Evolutionary conservation across 2,329 filamentous ascomycete species (phyloP), one percentile per base, ranked within the genome.

Genomic region (Penicillium sp.): DNA sequence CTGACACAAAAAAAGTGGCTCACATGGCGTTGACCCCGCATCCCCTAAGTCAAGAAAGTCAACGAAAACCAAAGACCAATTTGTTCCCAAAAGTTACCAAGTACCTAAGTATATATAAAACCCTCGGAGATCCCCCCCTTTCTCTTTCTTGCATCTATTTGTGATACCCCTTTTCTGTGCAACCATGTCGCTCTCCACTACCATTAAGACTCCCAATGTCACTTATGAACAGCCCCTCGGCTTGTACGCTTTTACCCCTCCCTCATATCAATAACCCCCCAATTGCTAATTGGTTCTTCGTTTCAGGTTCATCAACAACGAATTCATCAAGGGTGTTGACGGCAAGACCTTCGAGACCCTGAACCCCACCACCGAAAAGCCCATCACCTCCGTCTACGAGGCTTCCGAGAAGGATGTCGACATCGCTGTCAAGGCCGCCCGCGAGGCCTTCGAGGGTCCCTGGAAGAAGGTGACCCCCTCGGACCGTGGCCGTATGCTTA

Each of bases 331-430:
- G 76, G 83, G 86, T 73, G 87, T 89, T 62, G 90, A 96, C 68
- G 92, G 92, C 80, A 88, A 91, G 84, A 92, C 88, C 66, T 94
- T 96, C 72, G 91, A 96, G 79, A 89, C 92, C 76, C 88, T 94
- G 82, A 96, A 96, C 84, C 92, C 92, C 59, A 72, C 88, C 63
- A 91, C 85, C 64, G 92, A 96, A 77, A 87, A 92, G 77, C 85
- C 91, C 71, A 95, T 96, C 80, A 84, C 82, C 81, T 87, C 87
- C 54, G 90, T 96, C 68, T 80, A 85, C 73, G 92, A 96, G 79
- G 92, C 88, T 72, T 90, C 88, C 64, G 91, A 95, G 82, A 92
- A 95, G 82, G 72, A 77, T 80, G 81, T 85, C 72, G 84, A 87
- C 75, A 79, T 92, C 59, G 92, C 92, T 62, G 92, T 97, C 63